Conservation (phyloP, 2,329 filamentous ascomycete genomes). For the Monilinia aucupariae region DNA sequence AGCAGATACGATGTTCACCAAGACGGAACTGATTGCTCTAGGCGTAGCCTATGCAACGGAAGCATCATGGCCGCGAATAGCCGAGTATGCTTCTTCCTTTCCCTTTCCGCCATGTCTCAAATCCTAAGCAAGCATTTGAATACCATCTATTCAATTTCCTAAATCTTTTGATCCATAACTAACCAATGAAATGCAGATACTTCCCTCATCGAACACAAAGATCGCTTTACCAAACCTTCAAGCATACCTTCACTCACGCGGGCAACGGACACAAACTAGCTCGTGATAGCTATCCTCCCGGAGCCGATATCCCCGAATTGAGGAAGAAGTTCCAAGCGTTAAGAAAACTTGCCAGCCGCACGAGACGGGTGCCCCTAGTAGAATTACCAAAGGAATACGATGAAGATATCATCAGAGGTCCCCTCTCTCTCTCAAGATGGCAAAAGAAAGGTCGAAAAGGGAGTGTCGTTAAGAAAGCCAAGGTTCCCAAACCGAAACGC, state of each 20-base stretch:
- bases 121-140: background rate
- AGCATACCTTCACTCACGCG: background rate
- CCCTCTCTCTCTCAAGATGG: background rate
- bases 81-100: background rate
- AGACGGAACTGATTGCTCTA: background rate
- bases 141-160: background rate
- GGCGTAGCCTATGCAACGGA: background rate
- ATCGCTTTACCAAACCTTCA: background rate
- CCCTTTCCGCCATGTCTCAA: background rate
- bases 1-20: background rate
- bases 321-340: background rate
- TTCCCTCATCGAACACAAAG: background rate
- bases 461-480: background rate
- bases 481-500: background rate
- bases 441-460: background rate
- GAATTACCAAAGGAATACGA: background rate
- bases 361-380: background rate
- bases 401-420: background rate
- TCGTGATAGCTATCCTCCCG: background rate
- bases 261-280: background rate
- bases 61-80: background rate
- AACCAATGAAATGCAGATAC: background rate
- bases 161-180: background rate
- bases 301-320: background rate
- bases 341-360: background rate